Base-by-base conservation (phyloP, 2,329 filamentous ascomycete species). In the Ramularia endophylla region DNA sequence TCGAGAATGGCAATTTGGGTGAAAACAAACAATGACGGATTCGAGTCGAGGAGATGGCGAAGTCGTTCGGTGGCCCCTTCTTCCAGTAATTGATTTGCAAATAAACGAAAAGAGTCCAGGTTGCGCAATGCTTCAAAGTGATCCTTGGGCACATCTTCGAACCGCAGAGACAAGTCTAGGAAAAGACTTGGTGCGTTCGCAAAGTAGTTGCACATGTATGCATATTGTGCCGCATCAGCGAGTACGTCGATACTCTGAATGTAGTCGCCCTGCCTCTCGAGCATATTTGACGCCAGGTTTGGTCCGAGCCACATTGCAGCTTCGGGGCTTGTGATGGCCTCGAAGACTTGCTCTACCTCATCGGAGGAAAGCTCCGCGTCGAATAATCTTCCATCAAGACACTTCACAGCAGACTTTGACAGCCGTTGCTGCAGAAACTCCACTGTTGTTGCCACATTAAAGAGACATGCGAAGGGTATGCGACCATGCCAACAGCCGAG, bases 201-300 rank as follows among this genome's bases (percentile, higher is more conserved):
- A 53, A 87, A 90, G 57, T 86, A 90, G 59, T 88, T 84, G 43
- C 82, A 86, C 85, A 94, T 89, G 58, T 88, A 87, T 1, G 82
- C 79, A 64, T 90, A 92, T 76, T 87, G 60, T 13, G 47, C 56
- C 5, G 40, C 38, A 46, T 78, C 78, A 35, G 82, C 72, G 57
- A 90, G 85, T 7, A 78, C 76, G 42, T 86, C 80, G 12, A 87
- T 78, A 50, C 84, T 86, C 31, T 85, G 81, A 6, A 87, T 78
- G 56, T 90, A 84, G 52, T 89, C 83, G 49, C 76, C 76, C 57
- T 92, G 86, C 20, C 86, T 74, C 46, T 84, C 80, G 15, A 89
- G 66, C 48, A 87, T 71, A 54, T 71, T 74, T 29, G 72, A 70
- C 29, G 85, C 70, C 27, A 92, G 64, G 5, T 65, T 67, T 1